Evolutionary conservation across 208 protist genomes (phyloP), one percentile per base, ranked within the genome.

Genomic region (Leishmania gerbilli): DNA sequence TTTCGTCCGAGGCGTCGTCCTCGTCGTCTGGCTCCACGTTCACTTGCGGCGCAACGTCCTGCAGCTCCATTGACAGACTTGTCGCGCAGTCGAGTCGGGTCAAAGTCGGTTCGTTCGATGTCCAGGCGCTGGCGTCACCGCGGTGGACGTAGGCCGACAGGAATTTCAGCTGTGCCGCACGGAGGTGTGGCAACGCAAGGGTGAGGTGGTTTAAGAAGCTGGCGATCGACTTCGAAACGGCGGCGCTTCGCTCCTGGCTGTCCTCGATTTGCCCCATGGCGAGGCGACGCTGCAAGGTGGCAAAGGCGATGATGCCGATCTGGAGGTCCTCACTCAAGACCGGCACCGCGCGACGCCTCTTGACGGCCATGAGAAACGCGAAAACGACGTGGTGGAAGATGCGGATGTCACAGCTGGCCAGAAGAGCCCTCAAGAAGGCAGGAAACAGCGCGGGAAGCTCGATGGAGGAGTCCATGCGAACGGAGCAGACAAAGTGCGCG

Each of bases 401-500:
- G 51, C 77, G 45, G 19, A 89, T 69, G 74, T 93, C 88, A 71
- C 91, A 95, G 31, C 31, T 74, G 34, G 40, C 60, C 11, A 96
- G 79, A 58, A 95, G 56, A 13, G 79, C 56, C 27, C 71, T 60
- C 47, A 96, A 45, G 51, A 92, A 87, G 24, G 77, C 58, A 9
- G 74, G n/a, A 45, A 72, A 71, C 27, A 95, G 75, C 0, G 85
- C 40, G n/a, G 60, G 86, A 0, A 90, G 64, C 0, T 85, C 77
- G 24, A 90, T 60, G 15, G 81, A 34, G 21, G 56, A 74, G 77
- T 94, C 88, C 1, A 84, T 76, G n/a, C 90, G 90, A 37, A 91
- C 87, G 53, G 79, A 77, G 40, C 85, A 86, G 2, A 96, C 86
- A 81, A 96, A 96, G 55, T 94, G 90, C 2, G 86, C 89, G 19